Base-by-base conservation (phyloP, 2,329 filamentous ascomycete species). In the Pyricularia pennisetigena region DNA sequence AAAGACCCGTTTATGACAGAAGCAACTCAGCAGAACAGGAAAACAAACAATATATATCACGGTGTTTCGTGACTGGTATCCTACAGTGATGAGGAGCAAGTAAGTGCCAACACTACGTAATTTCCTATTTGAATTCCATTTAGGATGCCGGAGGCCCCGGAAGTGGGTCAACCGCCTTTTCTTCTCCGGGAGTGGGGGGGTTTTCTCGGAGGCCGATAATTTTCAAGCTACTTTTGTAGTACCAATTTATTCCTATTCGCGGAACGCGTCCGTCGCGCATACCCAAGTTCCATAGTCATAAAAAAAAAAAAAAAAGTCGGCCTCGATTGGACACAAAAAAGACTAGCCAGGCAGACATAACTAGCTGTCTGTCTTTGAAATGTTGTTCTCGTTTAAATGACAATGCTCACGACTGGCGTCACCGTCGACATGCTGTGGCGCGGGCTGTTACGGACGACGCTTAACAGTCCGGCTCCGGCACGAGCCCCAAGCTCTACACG, bases 391-490 rank as follows among this genome's bases (percentile, higher is more conserved):
- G 23, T 16, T 10, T 8, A 26, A 26, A 62, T 62, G n/a, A n/a
- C n/a, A 28, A 62, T 62, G 59, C 59, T 62, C 24, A 62, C 29
- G 59, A 62, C 59, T 28, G 59, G 59, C 70, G 72, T 83, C 66
- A 75, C 80, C 2, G 74, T 82, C 49, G 87, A 90, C 75, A 86
- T 87, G 70, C 81, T 90, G 64, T 89, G 87, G 86, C 84, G 85
- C 74, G 88, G 84, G 73, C 78, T 90, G 20, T 89, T 86, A 73
- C 87, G 82, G 9, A 79, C 24, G 20, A 28, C 59, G 16, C 24
- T 14, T 28, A 62, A 62, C 59, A 29, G 59, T 28, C 59, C 29
- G 26, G 59, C 26, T 62, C 14, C 24, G 59, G 59, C 41, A 6
- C 41, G 26, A 28, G 59, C 24, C 26, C 59, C 2, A 16, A 28